Evolutionary conservation across 2,329 filamentous ascomycete species (phyloP), one percentile per base, ranked within the genome.

Genomic region (Ustilaginoidea virens): DNA sequence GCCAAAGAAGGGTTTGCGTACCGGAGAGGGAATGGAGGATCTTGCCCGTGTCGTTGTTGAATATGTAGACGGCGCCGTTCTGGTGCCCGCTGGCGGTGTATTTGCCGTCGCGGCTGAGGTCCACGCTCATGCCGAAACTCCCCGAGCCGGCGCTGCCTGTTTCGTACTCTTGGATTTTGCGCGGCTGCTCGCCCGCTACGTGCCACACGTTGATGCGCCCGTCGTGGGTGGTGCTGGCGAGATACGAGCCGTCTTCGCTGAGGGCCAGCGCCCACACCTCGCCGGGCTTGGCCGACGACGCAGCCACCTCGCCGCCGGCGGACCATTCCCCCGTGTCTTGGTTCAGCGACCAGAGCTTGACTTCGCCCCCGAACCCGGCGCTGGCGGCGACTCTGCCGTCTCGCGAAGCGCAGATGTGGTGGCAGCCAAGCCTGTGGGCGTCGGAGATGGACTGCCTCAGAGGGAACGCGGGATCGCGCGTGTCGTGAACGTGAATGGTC

Each of bases 21-120:
- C 80, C 77, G 31, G 82, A 76, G 15, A 98, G 61, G 6, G 83
- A 90, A 53, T 93, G 87, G 9, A 81, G 63, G 42, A 98, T 71
- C 30, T 82, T 72, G 4, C 82, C 81, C 1, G 80, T 83, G 41
- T 85, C 77, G 45, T 93, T 96, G 60, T 85, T 86, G 64, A 96
- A 98, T 36, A 98, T 74, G 56, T 94, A 94, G 37, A 96, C 70
- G 9, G 74, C 76, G 11, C 90, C 90, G 44, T 80, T 93, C 50
- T 93, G 80, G 54, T 98, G 87, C 0, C 90, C 90, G 29, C 80
- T 92, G 4, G 86, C 87, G 17, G 86, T 92, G 51, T 83, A 79
- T 37, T 71, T 75, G 30, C 86, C 87, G 51, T 98, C 80, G 13
- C 60, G 54, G 41, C 70, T 75, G 49, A 96, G 55, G 49, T 90